Conservation (phyloP, 768 basidiomycete genomes). For the Kwoniella pini region DNA sequence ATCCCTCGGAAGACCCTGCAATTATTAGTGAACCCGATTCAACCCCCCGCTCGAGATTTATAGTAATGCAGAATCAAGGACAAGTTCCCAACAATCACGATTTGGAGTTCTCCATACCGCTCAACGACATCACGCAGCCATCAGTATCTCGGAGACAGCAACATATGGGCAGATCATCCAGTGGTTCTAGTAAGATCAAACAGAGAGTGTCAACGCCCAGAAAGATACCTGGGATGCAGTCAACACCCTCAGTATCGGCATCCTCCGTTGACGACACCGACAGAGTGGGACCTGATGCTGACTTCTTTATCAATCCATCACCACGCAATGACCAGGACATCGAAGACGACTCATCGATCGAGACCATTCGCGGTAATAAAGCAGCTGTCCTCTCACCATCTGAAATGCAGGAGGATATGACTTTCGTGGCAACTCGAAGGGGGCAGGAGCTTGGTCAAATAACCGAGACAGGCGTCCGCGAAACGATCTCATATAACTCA, state of each 20-base stretch:
- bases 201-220: conserved; percentile 18
- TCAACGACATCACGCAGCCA: conserved; percentile 13
- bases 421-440: no score
- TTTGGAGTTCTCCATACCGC: conserved; percentile 13
- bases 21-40: not conserved
- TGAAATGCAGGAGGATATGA: no score
- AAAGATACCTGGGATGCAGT: not conserved
- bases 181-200: conserved; percentile 8
- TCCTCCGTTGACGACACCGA: no score
- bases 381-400: no score
- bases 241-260: not conserved
- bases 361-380: no score
- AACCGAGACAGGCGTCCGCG: no score
- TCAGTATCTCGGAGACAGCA: not conserved
- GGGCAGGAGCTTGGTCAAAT: no score
- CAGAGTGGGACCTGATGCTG: no score
- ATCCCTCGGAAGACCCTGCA: not conserved
- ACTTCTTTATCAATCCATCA: no score
- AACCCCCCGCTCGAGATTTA: not conserved
- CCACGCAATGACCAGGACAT: no score
- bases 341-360: no score
- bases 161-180: not conserved
- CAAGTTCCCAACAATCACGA: not conserved
- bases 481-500: no score
- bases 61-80: not conserved